Conservation (phyloP, 805 yeast species). For the Zygosaccharomyces rouxii region DNA sequence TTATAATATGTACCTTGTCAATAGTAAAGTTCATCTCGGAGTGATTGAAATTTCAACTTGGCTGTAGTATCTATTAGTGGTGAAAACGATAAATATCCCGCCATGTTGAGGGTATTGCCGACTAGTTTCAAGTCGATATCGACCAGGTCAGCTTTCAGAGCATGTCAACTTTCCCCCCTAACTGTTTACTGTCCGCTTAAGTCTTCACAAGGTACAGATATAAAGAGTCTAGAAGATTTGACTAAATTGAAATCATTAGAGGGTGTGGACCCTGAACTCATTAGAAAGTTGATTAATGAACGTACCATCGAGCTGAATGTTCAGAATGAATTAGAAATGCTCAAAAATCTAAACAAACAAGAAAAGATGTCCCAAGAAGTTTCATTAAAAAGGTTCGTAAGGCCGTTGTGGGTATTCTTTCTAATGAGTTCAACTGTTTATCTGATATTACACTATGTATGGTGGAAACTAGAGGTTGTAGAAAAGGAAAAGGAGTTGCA, state of each 20-base stretch:
- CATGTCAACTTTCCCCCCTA: neutral
- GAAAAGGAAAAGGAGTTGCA: conserved; percentile 25
- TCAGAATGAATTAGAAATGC: conserved; percentile 27
- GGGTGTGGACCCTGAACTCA: conserved; percentile 33
- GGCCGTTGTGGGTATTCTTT: conserved; percentile 32
- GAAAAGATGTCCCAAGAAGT: conserved; percentile 16
- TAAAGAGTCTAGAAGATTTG: conserved; percentile 32
- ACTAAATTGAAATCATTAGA: conserved; percentile 30
- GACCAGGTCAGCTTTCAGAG: neutral
- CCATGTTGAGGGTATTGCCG: neutral
- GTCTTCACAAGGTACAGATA: conserved; percentile 9
- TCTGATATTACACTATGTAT: conserved; percentile 24
- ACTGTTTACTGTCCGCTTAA: neutral
- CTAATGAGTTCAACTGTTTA: conserved; percentile 33
- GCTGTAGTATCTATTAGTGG: neutral
- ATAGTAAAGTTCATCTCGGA: conserved; percentile 11
- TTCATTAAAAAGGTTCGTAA: conserved; percentile 23
- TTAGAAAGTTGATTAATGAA: conserved; percentile 29
- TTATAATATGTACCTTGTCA: conserved; percentile 8
- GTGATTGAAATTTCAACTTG: conserved; percentile 3
- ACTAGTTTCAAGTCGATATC: neutral
- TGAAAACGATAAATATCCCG: neutral
- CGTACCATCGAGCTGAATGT: conserved; percentile 30
- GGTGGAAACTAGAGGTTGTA: conserved; percentile 32
- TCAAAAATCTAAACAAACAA: conserved; percentile 23